Percentiles rank a stretch among this genome's conserved stretches.
Evolutionary conservation across 306 rosid genomes (phyloP).

Genomic region (Benincasa hispida): DNA sequence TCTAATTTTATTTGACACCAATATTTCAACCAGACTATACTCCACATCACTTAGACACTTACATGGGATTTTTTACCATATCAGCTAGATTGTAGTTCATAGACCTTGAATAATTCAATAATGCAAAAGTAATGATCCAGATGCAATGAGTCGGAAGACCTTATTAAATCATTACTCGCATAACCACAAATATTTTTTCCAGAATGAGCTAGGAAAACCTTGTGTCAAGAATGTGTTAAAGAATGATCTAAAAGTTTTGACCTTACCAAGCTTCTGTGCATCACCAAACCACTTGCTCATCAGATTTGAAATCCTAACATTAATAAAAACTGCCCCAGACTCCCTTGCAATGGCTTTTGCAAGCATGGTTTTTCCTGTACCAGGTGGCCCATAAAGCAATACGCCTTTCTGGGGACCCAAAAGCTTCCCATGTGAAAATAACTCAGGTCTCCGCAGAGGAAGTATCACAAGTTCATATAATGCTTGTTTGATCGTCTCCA

Average conservation of each 20-base stretch:
- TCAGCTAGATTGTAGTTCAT: background rate
- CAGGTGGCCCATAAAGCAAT: conserved; percentile 91
- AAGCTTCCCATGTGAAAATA: conserved; percentile 79
- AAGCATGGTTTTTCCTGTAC: conserved; percentile 99
- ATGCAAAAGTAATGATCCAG: background rate
- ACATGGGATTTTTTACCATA: background rate
- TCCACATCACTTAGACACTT: background rate
- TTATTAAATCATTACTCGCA: too few species aligned
- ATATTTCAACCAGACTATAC: background rate
- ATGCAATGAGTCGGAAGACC: background rate
- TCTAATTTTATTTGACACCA: background rate
- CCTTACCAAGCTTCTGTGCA: conserved; percentile 95
- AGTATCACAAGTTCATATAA: conserved; percentile 86
- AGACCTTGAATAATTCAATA: background rate
- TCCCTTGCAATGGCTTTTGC: conserved; percentile 99
- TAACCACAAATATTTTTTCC: background rate
- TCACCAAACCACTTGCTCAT: conserved; percentile 99
- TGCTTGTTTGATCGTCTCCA: conserved; percentile 68
- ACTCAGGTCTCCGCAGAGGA: conserved; percentile 70
- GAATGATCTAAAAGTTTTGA: background rate
- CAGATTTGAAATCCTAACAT: conserved; percentile 81
- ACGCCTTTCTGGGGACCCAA: conserved; percentile 96
- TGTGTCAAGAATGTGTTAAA: background rate
- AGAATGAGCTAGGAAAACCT: background rate
- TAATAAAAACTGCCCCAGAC: conserved; percentile 91